Evolutionary conservation across 2,329 filamentous ascomycete species (phyloP).

Genomic region (Pseudovirgaria hyperparasitica): DNA sequence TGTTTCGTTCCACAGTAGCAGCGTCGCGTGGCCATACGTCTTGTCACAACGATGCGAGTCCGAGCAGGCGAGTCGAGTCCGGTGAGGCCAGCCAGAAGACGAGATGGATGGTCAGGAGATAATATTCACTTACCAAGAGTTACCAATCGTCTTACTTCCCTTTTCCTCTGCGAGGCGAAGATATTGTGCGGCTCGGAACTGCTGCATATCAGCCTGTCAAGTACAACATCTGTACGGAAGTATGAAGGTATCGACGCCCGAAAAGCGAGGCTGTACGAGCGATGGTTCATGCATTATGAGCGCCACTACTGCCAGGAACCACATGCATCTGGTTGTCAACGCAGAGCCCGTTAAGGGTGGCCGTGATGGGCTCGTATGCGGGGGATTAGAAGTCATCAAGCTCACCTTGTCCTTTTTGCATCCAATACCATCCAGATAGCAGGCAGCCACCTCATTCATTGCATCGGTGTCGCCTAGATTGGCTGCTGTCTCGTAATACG

Average conservation of each 20-base stretch:
- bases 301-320: slow-evolving; percentile 4
- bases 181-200: slow-evolving; percentile 78
- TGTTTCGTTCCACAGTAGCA: too few relatives aligned
- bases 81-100: neutral
- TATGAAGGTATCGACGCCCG: slow-evolving; percentile 21
- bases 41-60: too few relatives aligned
- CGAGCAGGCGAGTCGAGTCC: too few relatives aligned
- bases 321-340: neutral
- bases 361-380: slow-evolving; percentile 2
- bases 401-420: slow-evolving; percentile 97
- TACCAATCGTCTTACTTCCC: slow-evolving; percentile 82
- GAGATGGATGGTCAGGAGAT: slow-evolving; percentile 3
- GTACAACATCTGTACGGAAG: neutral
- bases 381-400: slow-evolving; percentile 14
- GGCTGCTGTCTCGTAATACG: slow-evolving; percentile 96
- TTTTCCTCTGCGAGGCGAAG: slow-evolving; percentile 82
- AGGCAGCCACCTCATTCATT: slow-evolving; percentile 95
- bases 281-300: slow-evolving; percentile 13
- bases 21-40: too few relatives aligned
- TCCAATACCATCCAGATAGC: slow-evolving; percentile 91
- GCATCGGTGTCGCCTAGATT: slow-evolving; percentile 94
- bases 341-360: slow-evolving; percentile 3
- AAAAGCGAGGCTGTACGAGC: slow-evolving; percentile 25
- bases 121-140: slow-evolving; percentile 67
- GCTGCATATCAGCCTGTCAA: slow-evolving; percentile 19